Evolutionary conservation across 164 flowering plant genomes (phyloP).

Genomic region (Magnolia kwangsiensis): DNA sequence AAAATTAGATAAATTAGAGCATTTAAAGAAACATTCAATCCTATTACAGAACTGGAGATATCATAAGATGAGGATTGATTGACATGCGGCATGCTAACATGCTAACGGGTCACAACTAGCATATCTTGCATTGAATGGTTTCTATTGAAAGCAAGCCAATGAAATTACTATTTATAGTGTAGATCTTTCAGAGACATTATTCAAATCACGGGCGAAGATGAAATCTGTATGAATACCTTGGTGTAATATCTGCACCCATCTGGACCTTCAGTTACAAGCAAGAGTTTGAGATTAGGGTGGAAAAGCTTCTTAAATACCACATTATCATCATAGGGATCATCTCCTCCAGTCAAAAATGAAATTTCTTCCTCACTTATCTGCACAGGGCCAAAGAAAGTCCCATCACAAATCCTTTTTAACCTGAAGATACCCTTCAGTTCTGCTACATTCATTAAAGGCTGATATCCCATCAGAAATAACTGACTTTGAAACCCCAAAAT

Average conservation of each 20-base stretch:
- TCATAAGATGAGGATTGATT: neutral
- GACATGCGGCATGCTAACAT: neutral
- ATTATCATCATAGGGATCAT: slow-evolving; percentile 65
- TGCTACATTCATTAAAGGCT: neutral
- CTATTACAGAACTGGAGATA: neutral
- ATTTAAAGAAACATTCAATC: neutral
- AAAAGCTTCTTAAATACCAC: slow-evolving; percentile 67
- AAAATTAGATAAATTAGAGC: neutral
- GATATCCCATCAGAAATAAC: neutral
- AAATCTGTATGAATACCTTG: slow-evolving; percentile 31
- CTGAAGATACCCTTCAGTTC: neutral
- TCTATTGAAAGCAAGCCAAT: slow-evolving; percentile 4
- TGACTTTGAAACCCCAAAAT: neutral
- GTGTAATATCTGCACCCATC: slow-evolving; percentile 80
- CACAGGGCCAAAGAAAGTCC: slow-evolving; percentile 10
- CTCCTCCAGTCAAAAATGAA: slow-evolving; percentile 59
- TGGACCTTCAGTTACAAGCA: slow-evolving; percentile 66
- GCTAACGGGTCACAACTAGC: neutral
- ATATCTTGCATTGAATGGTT: neutral
- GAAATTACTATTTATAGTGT: neutral
- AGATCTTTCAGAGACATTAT: neutral
- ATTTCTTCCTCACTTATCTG: slow-evolving; percentile 77
- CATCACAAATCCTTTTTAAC: neutral
- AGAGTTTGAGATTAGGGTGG: slow-evolving; percentile 63
- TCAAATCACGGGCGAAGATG: neutral